Evolutionary conservation across 306 rosid species (phyloP).

Genomic region (Fragaria nilgerrensis): DNA sequence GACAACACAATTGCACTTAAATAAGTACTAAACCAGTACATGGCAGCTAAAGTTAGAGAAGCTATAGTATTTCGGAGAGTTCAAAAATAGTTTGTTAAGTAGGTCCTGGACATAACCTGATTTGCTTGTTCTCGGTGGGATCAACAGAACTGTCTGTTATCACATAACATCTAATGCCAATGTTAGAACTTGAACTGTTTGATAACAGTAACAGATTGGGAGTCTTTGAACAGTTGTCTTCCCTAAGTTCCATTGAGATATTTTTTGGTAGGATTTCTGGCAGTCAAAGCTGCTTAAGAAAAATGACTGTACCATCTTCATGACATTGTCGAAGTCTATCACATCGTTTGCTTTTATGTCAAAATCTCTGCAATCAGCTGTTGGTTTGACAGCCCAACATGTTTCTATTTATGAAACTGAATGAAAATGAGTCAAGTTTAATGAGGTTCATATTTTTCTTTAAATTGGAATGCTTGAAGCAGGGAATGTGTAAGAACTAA

Average conservation of each 20-base stretch:
- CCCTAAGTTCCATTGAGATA: neutral
- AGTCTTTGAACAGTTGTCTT: neutral
- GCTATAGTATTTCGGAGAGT: neutral
- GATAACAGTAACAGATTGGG: neutral
- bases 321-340: neutral
- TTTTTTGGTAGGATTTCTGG: neutral
- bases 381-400: neutral
- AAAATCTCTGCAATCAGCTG: neutral
- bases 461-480: neutral
- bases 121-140: conserved; percentile 1
- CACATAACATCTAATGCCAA: neutral
- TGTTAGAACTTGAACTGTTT: neutral
- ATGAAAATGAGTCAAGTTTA: neutral
- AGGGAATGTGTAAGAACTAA: conserved; percentile 8
- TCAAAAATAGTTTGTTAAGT: neutral
- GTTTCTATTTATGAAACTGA: conserved; percentile 2
- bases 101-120: neutral
- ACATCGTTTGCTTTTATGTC: conserved; percentile 1
- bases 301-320: neutral
- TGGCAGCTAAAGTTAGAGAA: neutral
- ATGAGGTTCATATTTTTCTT: neutral
- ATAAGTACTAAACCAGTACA: conserved; percentile 3
- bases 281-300: neutral
- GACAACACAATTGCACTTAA: neutral
- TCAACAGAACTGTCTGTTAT: neutral